Evolutionary conservation across 805 yeast species (phyloP), one percentile per base, ranked within the genome.

Genomic region (Suhomyces emberorum): DNA sequence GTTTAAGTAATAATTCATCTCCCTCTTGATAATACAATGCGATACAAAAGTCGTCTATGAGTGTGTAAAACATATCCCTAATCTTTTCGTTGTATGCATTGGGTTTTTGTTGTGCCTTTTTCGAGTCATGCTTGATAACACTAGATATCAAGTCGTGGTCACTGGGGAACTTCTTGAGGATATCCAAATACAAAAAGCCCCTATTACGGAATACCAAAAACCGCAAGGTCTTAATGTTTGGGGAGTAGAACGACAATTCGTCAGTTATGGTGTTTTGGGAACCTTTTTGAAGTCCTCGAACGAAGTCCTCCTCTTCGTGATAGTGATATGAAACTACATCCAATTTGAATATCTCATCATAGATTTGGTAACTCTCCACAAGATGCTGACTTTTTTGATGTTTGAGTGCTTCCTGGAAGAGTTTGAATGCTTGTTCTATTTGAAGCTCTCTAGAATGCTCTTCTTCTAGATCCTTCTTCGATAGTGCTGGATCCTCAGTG

Each of bases 401-500:
- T 7, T 61, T 57, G 29, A 93, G 64, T 0, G 96, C 96, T 15
- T 61, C 59, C 48, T 87, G 87, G 54, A 83, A 88, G 9, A 80
- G 61, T 46, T 77, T 78, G 55, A 83, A 82, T 3, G 95, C 93
- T 52, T 84, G 85, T 57, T 93, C 98, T 15, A 81, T 73, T 61
- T 91, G 97, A 16, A 91, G 66, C 55, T 93, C 99, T 32, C 96
- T 69, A 1, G 97, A 83, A 51, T 88, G 95, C 45, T 88, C 91
- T 45, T 89, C 96, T 22, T 82, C 83, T 26, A 59, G 47, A 37
- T 63, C 71, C 40, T 65, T 63, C 44, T 86, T 91, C 23, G 76
- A 66, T 14, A 61, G 61, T 4, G 74, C 61, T 34, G 83, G 86
- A 52, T 85, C 95, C 38, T 83, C 91, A 27, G 75, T 75, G 30